These are phyloP conservation scores for Penicillium brevicompactum DNA, from an alignment of 2,329 filamentous ascomycete genomes.

Conservation along the genomic window DNA sequence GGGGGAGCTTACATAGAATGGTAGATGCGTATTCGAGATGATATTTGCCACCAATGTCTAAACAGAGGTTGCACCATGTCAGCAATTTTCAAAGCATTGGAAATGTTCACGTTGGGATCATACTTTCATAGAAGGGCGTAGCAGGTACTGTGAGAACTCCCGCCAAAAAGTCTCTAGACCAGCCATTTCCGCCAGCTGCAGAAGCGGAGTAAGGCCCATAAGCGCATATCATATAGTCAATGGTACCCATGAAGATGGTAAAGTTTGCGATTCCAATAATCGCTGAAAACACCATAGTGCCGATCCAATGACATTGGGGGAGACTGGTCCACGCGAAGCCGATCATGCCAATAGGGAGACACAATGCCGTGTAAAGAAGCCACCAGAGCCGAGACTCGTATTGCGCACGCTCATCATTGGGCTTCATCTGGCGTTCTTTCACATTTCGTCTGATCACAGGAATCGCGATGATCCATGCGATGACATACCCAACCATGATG, in stretches of 20 bases:
- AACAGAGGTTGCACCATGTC: background rate
- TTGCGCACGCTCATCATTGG: slow-evolving; percentile 54
- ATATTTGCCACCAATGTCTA: slow-evolving; percentile 53
- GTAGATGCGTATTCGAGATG: slow-evolving; percentile 56
- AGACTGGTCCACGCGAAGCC: slow-evolving; percentile 61
- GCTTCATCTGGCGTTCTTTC: slow-evolving; percentile 44
- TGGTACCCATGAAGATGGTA: slow-evolving; percentile 27
- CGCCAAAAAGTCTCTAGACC: slow-evolving; percentile 63
- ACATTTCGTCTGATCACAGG: slow-evolving; percentile 52
- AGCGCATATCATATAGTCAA: slow-evolving; percentile 65
- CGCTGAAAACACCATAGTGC: slow-evolving; percentile 4
- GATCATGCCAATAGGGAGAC: slow-evolving; percentile 54
- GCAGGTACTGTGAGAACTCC: slow-evolving; percentile 60
- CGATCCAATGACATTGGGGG: slow-evolving; percentile 55
- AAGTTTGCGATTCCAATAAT: slow-evolving; percentile 20
- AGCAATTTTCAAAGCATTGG: background rate
- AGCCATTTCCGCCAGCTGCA: slow-evolving; percentile 65
- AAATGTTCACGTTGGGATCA: background rate
- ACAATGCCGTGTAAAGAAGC: slow-evolving; percentile 57
- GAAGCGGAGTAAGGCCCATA: slow-evolving; percentile 65
- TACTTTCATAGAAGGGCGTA: slow-evolving; percentile 42
- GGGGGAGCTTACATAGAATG: slow-evolving; percentile 44
- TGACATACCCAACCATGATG: slow-evolving; percentile 55
- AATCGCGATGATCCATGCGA: slow-evolving; percentile 54
- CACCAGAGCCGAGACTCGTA: slow-evolving; percentile 62